A percentile compares a stretch with the other conserved stretches of the same genome.
Evolutionary conservation across 257 asterid species (phyloP).

Genomic region (Solanum microdontum): DNA sequence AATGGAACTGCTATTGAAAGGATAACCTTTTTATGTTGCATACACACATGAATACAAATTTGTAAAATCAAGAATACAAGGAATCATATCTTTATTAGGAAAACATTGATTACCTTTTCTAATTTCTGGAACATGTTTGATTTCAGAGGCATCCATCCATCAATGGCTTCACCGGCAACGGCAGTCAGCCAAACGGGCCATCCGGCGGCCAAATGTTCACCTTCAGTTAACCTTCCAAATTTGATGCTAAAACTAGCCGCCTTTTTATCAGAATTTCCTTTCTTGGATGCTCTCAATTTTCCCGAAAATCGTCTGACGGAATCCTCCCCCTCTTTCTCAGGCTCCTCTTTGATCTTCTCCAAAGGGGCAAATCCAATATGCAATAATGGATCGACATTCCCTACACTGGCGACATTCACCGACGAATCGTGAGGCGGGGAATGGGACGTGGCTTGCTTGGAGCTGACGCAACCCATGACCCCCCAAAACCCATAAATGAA

Average conservation of each 20-base stretch:
- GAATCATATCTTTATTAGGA: neutral
- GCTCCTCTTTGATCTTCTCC: slow-evolving; percentile 83
- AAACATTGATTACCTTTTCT: slow-evolving; percentile 43
- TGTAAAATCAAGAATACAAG: neutral
- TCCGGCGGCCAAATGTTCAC: slow-evolving; percentile 55
- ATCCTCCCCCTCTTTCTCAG: slow-evolving; percentile 56
- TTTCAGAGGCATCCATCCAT: slow-evolving; percentile 64
- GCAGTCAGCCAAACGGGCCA: slow-evolving; percentile 87
- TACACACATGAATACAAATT: neutral
- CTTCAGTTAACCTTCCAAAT: slow-evolving; percentile 60
- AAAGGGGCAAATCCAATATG: slow-evolving; percentile 34
- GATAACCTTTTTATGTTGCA: neutral
- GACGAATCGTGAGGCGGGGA: slow-evolving; percentile 10
- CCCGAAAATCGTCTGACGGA: neutral
- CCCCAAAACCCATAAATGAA: slow-evolving; percentile 60
- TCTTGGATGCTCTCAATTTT: slow-evolving; percentile 18
- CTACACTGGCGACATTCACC: neutral
- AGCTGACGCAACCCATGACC: slow-evolving; percentile 93
- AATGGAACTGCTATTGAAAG: neutral
- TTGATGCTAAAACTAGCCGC: slow-evolving; percentile 42
- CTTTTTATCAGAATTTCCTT: slow-evolving; percentile 24
- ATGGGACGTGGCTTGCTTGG: slow-evolving; percentile 45
- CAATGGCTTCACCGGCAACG: slow-evolving; percentile 74
- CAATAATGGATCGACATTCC: slow-evolving; percentile 11
- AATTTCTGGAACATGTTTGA: slow-evolving; percentile 58